Evolutionary conservation across 306 rosid species (phyloP).

Genomic region (Lotus japonicus): DNA sequence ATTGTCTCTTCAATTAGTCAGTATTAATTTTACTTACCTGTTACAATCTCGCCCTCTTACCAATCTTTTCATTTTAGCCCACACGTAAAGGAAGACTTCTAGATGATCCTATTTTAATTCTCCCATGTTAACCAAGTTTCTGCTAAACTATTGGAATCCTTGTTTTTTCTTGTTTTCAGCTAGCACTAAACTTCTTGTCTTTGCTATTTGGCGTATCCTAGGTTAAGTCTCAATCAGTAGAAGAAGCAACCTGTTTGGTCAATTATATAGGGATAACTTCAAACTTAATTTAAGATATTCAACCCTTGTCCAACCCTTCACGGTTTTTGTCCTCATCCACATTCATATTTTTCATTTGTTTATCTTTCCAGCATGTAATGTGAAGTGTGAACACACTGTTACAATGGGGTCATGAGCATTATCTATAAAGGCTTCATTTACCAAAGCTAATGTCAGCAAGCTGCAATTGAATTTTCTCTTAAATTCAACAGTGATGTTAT

Average conservation of each 20-base stretch:
- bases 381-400: neutral
- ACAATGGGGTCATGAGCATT: neutral
- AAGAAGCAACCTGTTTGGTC: slow-evolving; percentile 6
- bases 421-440: slow-evolving; percentile 19
- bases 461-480: neutral
- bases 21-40: no score
- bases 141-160: no score
- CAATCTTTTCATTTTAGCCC: no score
- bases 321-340: neutral
- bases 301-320: slow-evolving; percentile 14
- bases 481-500: slow-evolving; percentile 28
- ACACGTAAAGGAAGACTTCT: no score
- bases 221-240: slow-evolving; percentile 6
- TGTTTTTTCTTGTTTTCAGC: no score
- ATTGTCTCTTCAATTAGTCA: no score
- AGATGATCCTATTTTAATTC: no score
- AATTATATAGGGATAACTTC: neutral
- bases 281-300: neutral
- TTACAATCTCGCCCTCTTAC: no score
- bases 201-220: neutral
- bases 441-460: neutral
- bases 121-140: no score
- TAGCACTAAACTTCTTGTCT: no score
- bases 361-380: neutral
- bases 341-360: neutral